Conservation (phyloP, 179 eudicot genomes). For the Beta corolliflora region DNA sequence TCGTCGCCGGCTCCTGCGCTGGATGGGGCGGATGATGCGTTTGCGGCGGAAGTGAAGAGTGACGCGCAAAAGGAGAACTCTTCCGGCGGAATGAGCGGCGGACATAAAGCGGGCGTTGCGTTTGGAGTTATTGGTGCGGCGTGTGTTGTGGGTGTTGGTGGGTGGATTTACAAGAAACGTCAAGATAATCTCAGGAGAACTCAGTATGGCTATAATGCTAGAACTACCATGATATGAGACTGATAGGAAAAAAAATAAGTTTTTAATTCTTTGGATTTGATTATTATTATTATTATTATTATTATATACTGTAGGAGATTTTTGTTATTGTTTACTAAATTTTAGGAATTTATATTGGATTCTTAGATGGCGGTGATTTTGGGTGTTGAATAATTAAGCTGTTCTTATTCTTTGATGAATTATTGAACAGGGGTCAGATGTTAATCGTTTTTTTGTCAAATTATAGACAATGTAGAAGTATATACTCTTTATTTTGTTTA, state of each 20-base stretch:
- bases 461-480: not conserved
- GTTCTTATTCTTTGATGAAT: not conserved
- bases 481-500: not conserved
- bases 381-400: not conserved
- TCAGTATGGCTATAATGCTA: conserved; percentile 30
- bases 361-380: not conserved
- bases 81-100: conserved; percentile 6
- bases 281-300: not conserved
- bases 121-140: conserved; percentile 30
- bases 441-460: not conserved
- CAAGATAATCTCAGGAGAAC: conserved; percentile 33
- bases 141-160: conserved; percentile 21
- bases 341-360: not conserved
- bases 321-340: not conserved
- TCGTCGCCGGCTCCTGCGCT: conserved; percentile 21
- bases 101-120: conserved; percentile 26
- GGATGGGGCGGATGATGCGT: not conserved
- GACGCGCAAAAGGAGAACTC: not conserved
- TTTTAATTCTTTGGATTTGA: not conserved
- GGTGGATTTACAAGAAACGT: conserved; percentile 38
- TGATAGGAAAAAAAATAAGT: too few relatives aligned
- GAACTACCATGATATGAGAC: conserved; percentile 23
- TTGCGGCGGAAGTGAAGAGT: not conserved
- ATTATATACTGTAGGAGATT: not conserved
- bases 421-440: not conserved